These are phyloP conservation scores for Kazachstania taianensis DNA, from an alignment of 805 yeast species.

Conservation along the genomic window DNA sequence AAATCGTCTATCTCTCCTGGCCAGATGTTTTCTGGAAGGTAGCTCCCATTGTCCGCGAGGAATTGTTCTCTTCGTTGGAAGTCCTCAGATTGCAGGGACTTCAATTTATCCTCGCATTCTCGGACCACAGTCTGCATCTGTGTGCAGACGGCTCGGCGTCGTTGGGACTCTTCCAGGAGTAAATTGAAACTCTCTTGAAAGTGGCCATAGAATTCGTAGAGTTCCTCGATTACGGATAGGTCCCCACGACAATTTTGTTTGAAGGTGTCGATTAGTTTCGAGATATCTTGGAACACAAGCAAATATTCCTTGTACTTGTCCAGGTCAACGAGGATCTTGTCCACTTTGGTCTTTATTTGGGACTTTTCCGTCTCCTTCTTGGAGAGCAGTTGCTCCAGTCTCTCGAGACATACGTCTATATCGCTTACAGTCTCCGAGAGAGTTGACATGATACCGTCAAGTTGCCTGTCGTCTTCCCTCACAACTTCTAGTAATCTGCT, in stretches of 20 bases:
- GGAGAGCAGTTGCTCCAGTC: slow-evolving; percentile 25
- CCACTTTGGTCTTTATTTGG: slow-evolving; percentile 11
- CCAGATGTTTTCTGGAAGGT: slow-evolving; percentile 48
- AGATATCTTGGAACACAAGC: slow-evolving; percentile 22
- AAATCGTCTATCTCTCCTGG: slow-evolving; percentile 31
- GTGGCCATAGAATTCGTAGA: slow-evolving; percentile 39
- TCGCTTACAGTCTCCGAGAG: slow-evolving; percentile 32
- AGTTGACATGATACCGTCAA: slow-evolving; percentile 46
- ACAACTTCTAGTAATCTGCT: slow-evolving; percentile 38
- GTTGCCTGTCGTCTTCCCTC: slow-evolving; percentile 42
- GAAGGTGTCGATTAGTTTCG: slow-evolving; percentile 28
- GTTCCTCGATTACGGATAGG: slow-evolving; percentile 24
- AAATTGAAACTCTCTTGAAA: slow-evolving; percentile 45
- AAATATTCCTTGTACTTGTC: slow-evolving; percentile 24
- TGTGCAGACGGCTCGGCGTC: slow-evolving; percentile 37
- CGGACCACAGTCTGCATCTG: slow-evolving; percentile 33
- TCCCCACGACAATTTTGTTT: slow-evolving; percentile 21
- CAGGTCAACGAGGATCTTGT: slow-evolving; percentile 17
- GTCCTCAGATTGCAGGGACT: slow-evolving; percentile 36
- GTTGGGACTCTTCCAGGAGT: slow-evolving; percentile 40
- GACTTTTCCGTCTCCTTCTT: slow-evolving; percentile 20
- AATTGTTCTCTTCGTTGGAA: slow-evolving; percentile 34
- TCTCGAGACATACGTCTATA: slow-evolving; percentile 14
- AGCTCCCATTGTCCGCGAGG: slow-evolving; percentile 40
- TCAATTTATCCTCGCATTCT: slow-evolving; percentile 34